Conservation (phyloP, 2,329 filamentous ascomycete genomes). For the Blastomyces emzantsi region DNA sequence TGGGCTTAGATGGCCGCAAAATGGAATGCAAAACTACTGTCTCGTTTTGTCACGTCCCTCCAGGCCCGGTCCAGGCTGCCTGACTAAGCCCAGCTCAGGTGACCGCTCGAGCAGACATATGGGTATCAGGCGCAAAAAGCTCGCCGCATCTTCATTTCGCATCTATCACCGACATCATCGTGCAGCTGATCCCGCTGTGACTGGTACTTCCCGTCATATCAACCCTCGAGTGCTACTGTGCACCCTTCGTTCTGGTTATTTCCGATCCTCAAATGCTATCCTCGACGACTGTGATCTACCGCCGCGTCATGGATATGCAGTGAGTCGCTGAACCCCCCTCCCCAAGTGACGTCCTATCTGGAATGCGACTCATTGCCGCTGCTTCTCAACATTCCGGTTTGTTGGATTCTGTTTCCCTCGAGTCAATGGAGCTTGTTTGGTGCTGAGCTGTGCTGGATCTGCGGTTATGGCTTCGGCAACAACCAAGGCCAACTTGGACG, state of each 20-base stretch:
- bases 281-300: neutral
- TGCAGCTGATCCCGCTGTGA: neutral
- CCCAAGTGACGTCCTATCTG: slow-evolving; percentile 13
- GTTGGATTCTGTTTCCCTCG: slow-evolving; percentile 22
- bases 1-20: neutral
- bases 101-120: neutral
- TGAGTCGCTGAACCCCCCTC: neutral
- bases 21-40: neutral
- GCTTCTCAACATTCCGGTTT: slow-evolving; percentile 18
- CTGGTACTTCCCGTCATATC: neutral
- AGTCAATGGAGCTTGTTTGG: slow-evolving; percentile 34
- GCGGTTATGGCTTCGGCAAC: slow-evolving; percentile 38
- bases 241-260: neutral
- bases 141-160: neutral
- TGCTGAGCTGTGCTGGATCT: slow-evolving; percentile 29
- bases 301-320: slow-evolving; percentile 3
- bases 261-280: neutral
- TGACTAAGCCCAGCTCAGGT: neutral
- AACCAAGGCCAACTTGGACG: slow-evolving; percentile 37
- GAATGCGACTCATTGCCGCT: slow-evolving; percentile 32
- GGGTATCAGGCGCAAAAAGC: neutral
- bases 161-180: neutral
- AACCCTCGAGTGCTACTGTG: neutral
- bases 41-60: neutral
- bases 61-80: neutral